Conservation (phyloP, 495 filamentous ascomycete species). For the Lineolata rhizophorae region DNA sequence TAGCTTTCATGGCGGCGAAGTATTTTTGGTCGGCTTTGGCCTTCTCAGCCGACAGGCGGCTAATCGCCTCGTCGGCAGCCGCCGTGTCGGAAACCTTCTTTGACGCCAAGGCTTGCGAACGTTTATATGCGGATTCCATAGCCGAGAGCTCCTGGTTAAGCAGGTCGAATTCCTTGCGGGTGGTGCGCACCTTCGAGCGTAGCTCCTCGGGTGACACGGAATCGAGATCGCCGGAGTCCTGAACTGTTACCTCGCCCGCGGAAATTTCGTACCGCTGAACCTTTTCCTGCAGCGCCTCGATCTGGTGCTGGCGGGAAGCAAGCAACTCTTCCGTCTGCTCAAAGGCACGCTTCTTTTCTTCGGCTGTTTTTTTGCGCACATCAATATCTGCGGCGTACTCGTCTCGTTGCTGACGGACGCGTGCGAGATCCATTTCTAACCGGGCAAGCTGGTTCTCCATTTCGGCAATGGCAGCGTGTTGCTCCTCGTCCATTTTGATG, state of each 20-base stretch:
- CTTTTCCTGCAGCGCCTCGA: slow-evolving; percentile 62
- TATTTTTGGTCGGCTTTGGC: slow-evolving; percentile 95
- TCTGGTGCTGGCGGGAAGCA: slow-evolving; percentile 48
- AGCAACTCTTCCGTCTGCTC: slow-evolving; percentile 60
- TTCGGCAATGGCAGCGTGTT: slow-evolving; percentile 43
- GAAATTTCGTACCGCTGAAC: slow-evolving; percentile 42
- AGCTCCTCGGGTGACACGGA: slow-evolving; percentile 42
- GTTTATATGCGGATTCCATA: slow-evolving; percentile 73
- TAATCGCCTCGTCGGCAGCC: slow-evolving; percentile 57
- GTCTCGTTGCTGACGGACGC: slow-evolving; percentile 63
- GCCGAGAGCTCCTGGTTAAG: slow-evolving; percentile 71
- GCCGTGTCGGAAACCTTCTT: slow-evolving; percentile 63
- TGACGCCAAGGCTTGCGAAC: slow-evolving; percentile 56
- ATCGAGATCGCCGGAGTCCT: slow-evolving; percentile 18
- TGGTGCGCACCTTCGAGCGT: slow-evolving; percentile 40
- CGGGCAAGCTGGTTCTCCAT: slow-evolving; percentile 58
- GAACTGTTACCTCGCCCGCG: slow-evolving; percentile 20
- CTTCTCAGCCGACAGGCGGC: slow-evolving; percentile 63
- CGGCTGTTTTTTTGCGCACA: slow-evolving; percentile 58
- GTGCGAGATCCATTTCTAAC: slow-evolving; percentile 63
- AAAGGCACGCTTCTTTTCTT: slow-evolving; percentile 44
- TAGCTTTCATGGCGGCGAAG: slow-evolving; percentile 82
- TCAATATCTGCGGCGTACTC: slow-evolving; percentile 60
- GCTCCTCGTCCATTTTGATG: slow-evolving; percentile 55
- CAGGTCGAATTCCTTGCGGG: slow-evolving; percentile 59